These are phyloP conservation scores for Allium cepa DNA, from an alignment of 106 monocot species.

Conservation along the genomic window DNA sequence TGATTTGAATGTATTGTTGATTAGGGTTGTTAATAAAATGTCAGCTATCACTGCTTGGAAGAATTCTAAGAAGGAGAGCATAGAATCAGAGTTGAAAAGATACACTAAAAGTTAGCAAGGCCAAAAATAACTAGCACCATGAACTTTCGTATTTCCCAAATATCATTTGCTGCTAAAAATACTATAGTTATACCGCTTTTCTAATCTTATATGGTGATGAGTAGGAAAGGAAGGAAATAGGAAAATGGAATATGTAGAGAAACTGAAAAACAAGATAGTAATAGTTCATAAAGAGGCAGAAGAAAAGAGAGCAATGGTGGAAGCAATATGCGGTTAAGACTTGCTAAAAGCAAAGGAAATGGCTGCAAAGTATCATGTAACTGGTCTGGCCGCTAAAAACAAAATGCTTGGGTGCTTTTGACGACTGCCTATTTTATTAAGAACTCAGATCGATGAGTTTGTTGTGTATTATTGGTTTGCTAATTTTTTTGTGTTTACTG, in stretches of 20 bases:
- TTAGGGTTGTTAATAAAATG: conserved; percentile 7
- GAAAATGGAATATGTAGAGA: conserved; percentile 18
- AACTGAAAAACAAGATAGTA: conserved; percentile 18
- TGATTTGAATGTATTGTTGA: no score
- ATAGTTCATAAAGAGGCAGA: conserved; percentile 17
- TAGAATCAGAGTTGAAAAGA: conserved; percentile 9
- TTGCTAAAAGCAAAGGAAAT: conserved; percentile 11
- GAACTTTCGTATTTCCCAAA: no score
- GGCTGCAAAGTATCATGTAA: conserved; percentile 11
- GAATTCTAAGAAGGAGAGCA: conserved; percentile 8
- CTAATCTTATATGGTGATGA: not conserved
- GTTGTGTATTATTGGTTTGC: no score
- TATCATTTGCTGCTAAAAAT: no score
- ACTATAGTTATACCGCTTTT: no score
- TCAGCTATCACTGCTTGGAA: conserved; percentile 5
- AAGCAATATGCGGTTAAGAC: conserved; percentile 10
- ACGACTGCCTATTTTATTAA: no score
- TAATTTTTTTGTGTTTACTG: no score
- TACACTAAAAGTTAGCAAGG: not conserved
- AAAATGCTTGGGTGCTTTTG: no score
- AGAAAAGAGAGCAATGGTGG: conserved; percentile 13
- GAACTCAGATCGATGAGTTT: no score
- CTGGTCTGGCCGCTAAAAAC: no score
- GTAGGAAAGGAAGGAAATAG: conserved; percentile 19
- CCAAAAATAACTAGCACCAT: no score